Evolutionary conservation across 1,284 basidiomycete genomes (phyloP), one percentile per base, ranked within the genome.

Genomic region (Cryptococcus maquisensis): DNA sequence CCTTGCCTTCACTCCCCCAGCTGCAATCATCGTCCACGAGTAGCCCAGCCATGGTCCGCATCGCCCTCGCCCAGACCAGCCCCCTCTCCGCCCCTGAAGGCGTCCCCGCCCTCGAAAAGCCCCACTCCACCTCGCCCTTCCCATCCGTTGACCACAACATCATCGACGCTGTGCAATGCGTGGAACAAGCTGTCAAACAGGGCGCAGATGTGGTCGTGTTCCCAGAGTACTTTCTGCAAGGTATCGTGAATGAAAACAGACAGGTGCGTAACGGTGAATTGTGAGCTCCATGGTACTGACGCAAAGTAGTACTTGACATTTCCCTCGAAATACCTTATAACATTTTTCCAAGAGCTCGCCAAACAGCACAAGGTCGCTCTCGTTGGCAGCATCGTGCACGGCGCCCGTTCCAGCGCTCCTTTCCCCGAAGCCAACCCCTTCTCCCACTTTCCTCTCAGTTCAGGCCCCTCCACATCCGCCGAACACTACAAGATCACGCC

Each of bases 181-280:
- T 71, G 18, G 58, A 62, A 26, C 40, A 58, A 20, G 73, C 71
- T 4, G 53, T 49, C 6, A 45, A 36, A 9, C 35, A 53, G 12
- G 52, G 56, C 2, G 71, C 69, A 1, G 73, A 74, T 36, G 62
- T 76, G 15, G 68, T 75, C 24, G 67, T 73, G 13, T 74, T 77
- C 43, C 74, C 74, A 8, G 76, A 76, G 52, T 77, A 76, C 59
- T 75, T 69, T 53, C 57, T 75, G n/a, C 74, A 76, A 43, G 74
- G 74, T 4, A 68, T 76, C 26, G 55, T 70, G 8, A 62, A 70
- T 37, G 64, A 70, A 15, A 54, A 57, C 0, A 50, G 73, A 21
- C 66, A 71, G 51, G 74, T 74, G 57, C 61, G 73, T 62, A 7
- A 3, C 4, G 12, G 20, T 24, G 32, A n/a, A 20, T 21, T 42